A percentile compares a stretch with the other conserved stretches of the same genome.
Evolutionary conservation across 768 basidiomycete genomes (phyloP).

Genomic region (Hygrocybe coccinea): DNA sequence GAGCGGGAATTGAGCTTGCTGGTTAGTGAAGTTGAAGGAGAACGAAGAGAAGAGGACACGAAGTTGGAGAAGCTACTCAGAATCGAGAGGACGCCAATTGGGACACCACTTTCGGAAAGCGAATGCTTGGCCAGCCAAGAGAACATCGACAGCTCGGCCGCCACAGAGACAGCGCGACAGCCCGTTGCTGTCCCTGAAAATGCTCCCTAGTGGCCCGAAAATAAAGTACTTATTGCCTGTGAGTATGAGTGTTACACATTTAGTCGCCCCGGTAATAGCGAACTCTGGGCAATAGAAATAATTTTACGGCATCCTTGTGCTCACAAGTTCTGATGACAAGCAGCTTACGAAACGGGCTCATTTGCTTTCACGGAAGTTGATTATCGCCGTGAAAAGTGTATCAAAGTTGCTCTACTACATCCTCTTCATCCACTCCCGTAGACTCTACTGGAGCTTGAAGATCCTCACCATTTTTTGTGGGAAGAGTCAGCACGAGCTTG

Average conservation of each 20-base stretch:
- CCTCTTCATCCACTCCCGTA: background rate
- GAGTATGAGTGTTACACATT: too few relatives aligned
- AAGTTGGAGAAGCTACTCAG: background rate
- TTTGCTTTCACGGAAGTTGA: too few relatives aligned
- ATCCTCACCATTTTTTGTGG: background rate
- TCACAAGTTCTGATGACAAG: too few relatives aligned
- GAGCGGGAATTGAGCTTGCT: slow-evolving; percentile 63
- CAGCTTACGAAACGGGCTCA: too few relatives aligned
- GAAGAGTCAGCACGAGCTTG: background rate
- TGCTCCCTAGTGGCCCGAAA: too few relatives aligned
- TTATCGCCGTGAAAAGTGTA: background rate
- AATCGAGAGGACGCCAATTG: background rate
- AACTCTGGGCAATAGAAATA: too few relatives aligned
- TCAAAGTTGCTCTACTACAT: background rate
- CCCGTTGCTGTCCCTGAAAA: too few relatives aligned
- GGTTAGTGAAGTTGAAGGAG: slow-evolving; percentile 32
- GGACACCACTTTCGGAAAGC: background rate
- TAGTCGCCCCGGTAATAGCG: too few relatives aligned
- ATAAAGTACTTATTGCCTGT: too few relatives aligned
- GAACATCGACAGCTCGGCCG: background rate
- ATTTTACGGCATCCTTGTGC: too few relatives aligned
- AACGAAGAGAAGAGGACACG: slow-evolving; percentile 12
- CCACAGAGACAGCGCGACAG: too few relatives aligned
- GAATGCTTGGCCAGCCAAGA: background rate
- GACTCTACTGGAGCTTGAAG: background rate